Evolutionary conservation across 139 green algal genomes (phyloP).

Genomic region (Chlamydomonas eustigma): DNA sequence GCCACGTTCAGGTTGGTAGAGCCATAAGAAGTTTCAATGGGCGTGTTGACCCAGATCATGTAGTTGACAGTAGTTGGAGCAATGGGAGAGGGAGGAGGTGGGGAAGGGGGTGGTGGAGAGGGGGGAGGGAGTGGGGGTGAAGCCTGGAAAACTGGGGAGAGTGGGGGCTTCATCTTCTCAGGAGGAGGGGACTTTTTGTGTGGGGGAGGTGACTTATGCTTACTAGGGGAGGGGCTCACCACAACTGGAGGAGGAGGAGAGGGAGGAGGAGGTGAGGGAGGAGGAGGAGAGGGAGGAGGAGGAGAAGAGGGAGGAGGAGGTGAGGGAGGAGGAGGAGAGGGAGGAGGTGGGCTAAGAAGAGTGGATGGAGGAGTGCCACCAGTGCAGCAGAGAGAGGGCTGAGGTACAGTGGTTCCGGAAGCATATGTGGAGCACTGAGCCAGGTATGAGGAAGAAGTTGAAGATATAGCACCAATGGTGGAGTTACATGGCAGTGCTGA

Average conservation of each 20-base stretch:
- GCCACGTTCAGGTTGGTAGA: background rate
- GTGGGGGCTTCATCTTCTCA: too few species aligned
- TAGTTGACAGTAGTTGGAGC: background rate
- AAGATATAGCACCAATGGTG: background rate
- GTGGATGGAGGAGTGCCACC: background rate
- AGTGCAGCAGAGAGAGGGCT: background rate
- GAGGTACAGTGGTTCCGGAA: background rate
- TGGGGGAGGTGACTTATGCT: too few species aligned
- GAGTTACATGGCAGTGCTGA: background rate
- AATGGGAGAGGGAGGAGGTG: background rate
- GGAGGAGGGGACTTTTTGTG: too few species aligned
- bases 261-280: background rate
- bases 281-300: background rate
- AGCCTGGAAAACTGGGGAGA: too few species aligned
- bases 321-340: background rate
- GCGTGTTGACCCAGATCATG: background rate
- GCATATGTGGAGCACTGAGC: background rate
- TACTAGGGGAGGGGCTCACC: background rate
- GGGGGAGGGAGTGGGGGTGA: background rate
- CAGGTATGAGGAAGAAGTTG: background rate
- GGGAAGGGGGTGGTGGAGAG: background rate
- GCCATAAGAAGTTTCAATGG: background rate
- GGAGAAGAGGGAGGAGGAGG: background rate
- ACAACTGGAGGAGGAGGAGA: background rate
- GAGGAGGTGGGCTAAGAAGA: background rate